Evolutionary conservation across 352 stramenopile species (phyloP).

Genomic region (Hyaloperonospora arabidopsidis): DNA sequence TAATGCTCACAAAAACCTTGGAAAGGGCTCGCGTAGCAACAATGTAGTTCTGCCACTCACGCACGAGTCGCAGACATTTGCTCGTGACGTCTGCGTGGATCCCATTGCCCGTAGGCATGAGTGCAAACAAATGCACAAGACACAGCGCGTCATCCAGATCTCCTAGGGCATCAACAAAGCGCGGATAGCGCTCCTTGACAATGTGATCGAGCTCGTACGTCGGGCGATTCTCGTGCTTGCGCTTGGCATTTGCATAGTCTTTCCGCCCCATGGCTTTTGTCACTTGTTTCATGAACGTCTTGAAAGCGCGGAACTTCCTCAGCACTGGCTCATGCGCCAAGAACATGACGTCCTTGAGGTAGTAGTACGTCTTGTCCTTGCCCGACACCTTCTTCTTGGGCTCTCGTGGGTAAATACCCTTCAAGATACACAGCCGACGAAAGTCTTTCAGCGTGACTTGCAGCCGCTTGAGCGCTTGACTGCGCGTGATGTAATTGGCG

Average conservation of each 20-base stretch:
- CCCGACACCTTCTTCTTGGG: conserved; percentile 91
- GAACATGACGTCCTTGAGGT: conserved; percentile 98
- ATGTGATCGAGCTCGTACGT: conserved; percentile 97
- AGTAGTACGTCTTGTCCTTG: conserved; percentile 98
- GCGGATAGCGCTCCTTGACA: conserved; percentile 97
- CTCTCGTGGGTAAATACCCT: conserved; percentile 98
- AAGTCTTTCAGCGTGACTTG: conserved; percentile 98
- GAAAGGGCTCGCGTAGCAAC: conserved; percentile 85
- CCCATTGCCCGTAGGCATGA: conserved; percentile 87
- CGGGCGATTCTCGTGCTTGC: conserved; percentile 83
- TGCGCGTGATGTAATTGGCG: conserved; percentile 95
- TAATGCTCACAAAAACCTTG: conserved; percentile 99
- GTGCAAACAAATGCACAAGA: conserved; percentile 95
- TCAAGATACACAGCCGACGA: conserved; percentile 97
- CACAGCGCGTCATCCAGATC: conserved; percentile 98
- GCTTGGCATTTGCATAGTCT: conserved; percentile 69
- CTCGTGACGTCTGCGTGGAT: conserved; percentile 84
- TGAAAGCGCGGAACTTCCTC: conserved; percentile 96
- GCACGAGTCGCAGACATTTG: conserved; percentile 88
- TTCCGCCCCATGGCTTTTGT: conserved; percentile 83
- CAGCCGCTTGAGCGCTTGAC: conserved; percentile 90
- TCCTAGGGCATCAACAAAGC: conserved; percentile 94
- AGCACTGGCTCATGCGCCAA: conserved; percentile 97
- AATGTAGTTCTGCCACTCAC: conserved; percentile 96
- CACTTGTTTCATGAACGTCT: conserved; percentile 98